Evolutionary conservation across 352 stramenopile genomes (phyloP).

Genomic region (Phytophthora citrophthora): DNA sequence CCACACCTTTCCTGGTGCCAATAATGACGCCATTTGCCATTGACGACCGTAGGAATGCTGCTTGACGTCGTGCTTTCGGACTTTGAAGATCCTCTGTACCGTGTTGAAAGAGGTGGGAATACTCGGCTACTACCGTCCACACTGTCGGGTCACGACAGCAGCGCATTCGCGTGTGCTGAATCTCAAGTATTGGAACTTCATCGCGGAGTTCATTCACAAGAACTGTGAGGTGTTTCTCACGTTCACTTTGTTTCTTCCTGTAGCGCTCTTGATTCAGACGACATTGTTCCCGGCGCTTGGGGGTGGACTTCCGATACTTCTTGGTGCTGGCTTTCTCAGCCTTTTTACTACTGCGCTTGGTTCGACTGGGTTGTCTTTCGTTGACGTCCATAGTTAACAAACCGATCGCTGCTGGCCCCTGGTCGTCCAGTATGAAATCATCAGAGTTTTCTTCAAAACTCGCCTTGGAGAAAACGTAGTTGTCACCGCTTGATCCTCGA

Average conservation of each 20-base stretch:
- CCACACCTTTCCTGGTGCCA: background rate
- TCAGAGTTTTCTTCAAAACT: background rate
- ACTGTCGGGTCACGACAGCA: background rate
- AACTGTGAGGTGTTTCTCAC: background rate
- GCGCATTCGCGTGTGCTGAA: background rate
- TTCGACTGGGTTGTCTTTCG: background rate
- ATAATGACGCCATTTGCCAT: conserved; percentile 17
- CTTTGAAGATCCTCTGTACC: background rate
- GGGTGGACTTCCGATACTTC: background rate
- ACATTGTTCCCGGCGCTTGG: background rate
- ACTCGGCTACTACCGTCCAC: background rate
- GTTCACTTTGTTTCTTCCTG: background rate
- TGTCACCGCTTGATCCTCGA: background rate
- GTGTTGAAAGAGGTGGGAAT: background rate
- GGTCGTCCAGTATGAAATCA: background rate
- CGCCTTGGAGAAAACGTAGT: background rate
- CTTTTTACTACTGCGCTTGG: background rate
- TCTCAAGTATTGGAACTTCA: background rate
- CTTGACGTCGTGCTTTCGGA: conserved; percentile 2
- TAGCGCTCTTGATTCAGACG: conserved; percentile 4
- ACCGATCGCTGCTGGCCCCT: background rate
- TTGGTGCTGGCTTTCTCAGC: background rate
- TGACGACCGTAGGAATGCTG: conserved; percentile 17
- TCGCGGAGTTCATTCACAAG: background rate
- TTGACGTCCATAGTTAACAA: no score